Evolutionary conservation across 306 rosid species (phyloP).

Genomic region (Canavalia ensiformis): DNA sequence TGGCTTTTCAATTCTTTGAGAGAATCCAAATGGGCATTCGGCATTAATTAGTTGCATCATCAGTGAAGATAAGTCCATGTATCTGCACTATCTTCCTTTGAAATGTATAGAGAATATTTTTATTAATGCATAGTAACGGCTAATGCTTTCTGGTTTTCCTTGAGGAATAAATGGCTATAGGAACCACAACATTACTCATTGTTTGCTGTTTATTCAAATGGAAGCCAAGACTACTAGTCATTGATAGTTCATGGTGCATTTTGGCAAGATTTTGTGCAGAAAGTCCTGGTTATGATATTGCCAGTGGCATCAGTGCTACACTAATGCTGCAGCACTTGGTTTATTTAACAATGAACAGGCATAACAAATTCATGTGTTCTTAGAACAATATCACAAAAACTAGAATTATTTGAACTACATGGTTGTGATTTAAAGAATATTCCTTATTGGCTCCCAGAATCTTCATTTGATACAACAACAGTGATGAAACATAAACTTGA

Average conservation of each 20-base stretch:
- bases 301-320: conserved; percentile 2
- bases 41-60: conserved; percentile 34
- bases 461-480: conserved; percentile 29
- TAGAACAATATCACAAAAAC: not conserved
- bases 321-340: conserved; percentile 13
- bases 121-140: conserved; percentile 15
- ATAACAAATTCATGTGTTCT: conserved; percentile 17
- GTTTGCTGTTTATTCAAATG: not conserved
- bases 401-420: not conserved
- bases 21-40: conserved; percentile 31
- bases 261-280: conserved; percentile 1
- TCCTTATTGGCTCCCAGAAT: conserved; percentile 27
- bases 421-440: conserved; percentile 25
- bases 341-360: conserved; percentile 3
- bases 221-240: not conserved
- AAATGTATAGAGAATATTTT: conserved; percentile 46
- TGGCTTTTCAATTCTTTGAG: conserved; percentile 51
- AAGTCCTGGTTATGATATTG: conserved; percentile 20
- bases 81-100: conserved; percentile 34
- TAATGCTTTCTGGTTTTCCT: conserved; percentile 40
- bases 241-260: not conserved
- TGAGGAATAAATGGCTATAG: conserved; percentile 13
- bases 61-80: conserved; percentile 38
- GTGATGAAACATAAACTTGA: conserved; percentile 25
- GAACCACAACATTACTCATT: conserved; percentile 12